Evolutionary conservation across 2,329 filamentous ascomycete species (phyloP), one percentile per base, ranked within the genome.

Genomic region (Acephala macrosclerotiorum): DNA sequence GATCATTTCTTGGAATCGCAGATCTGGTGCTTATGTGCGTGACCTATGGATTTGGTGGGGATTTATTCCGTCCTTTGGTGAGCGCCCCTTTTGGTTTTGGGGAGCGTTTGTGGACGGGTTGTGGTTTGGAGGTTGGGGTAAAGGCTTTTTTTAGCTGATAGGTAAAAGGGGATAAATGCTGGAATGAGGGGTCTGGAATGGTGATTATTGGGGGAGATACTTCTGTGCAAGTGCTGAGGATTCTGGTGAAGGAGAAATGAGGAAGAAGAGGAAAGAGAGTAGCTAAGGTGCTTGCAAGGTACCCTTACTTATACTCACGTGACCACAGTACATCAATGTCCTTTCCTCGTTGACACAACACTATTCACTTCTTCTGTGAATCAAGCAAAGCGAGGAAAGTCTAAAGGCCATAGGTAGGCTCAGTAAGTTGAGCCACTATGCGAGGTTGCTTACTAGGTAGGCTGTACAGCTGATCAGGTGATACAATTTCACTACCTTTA

Each of bases 41-140:
- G 45, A 25, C 11, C 18, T 8, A 49, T 20, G 45, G 45, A 20
- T 22, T 9, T 16, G 45, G 20, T 49, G 45, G 45, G 45, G 11
- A 49, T 49, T 42, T 49, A 25, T 49, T 49, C 45, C 45, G 45
- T 49, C 45, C 45, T 22, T 49, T 20, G 45, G 45, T 5, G 45
- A 18, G 18, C n/a, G n/a, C 45, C 20, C 4, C 8, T 49, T 49
- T 22, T 49, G 20, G 8, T 4, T 20, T 20, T 22, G 45, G 20
- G 45, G 8, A 9, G 18, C 11, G 11, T 18, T 20, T 49, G 45
- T 49, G 20, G 45, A 49, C 18, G 20, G 45, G 20, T 22, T 12
- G 22, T 6, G 18, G 38, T 42, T 14, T 4, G 38, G 14, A 4
- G 38, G 38, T 16, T 7, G 14, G 7, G 36, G 14, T 38, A 8